These are phyloP conservation scores for Pelargonium cotyledonis DNA, from an alignment of 441 rosid species.

Conservation along the genomic window DNA sequence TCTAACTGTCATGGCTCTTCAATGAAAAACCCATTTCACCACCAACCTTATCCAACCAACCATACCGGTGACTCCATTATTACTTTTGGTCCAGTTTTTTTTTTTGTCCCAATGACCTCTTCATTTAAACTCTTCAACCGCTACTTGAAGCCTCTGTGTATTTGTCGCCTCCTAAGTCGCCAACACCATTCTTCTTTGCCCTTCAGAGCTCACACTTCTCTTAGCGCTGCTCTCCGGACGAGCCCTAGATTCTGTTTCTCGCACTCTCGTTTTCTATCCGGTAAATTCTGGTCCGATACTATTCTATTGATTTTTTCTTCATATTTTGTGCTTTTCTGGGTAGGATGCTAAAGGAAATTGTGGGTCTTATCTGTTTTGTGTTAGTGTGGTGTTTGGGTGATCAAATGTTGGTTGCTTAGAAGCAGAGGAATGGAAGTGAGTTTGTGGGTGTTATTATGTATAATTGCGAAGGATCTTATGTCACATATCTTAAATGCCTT, in stretches of 20 bases:
- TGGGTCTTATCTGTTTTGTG: background rate
- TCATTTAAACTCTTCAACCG: constrained; percentile 5
- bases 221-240: background rate
- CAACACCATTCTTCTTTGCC: background rate
- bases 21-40: background rate
- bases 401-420: background rate
- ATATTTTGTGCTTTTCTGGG: background rate
- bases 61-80: background rate
- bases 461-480: background rate
- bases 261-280: constrained; percentile 5
- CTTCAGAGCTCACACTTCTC: background rate
- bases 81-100: background rate
- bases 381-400: background rate
- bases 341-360: background rate
- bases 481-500: background rate
- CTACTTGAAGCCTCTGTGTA: background rate
- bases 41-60: background rate
- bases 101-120: constrained; percentile 4
- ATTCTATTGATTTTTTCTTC: background rate
- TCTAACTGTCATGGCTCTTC: constrained; percentile 2
- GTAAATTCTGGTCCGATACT: background rate
- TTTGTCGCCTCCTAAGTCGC: background rate
- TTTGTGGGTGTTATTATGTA: background rate
- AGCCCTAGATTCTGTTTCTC: background rate
- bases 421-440: background rate